Base-by-base conservation (phyloP, 208 protist genomes). In the Trypanosoma mega region DNA sequence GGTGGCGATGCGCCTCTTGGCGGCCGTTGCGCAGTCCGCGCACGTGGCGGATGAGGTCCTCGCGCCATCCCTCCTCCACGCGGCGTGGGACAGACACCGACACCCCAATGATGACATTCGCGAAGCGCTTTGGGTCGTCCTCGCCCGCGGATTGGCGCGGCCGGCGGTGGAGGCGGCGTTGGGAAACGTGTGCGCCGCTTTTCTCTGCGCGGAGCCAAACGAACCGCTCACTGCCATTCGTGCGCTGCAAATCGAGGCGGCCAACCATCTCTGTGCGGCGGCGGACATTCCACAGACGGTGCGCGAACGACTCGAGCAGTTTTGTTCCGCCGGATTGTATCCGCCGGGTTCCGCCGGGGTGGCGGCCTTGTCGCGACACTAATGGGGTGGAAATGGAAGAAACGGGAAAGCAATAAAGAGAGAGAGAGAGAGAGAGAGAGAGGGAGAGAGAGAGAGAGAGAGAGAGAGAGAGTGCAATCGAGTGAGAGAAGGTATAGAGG, bases 341-440 rank as follows among this genome's bases (percentile, higher is more conserved):
- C 85, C 85, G 3, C 60, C 74, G 9, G 71, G 75, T 7, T 89
- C 85, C 7, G 64, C 66, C 16, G 80, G 80, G 6, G 69, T 87
- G 3, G 78, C 75, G 9, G 63, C 63, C 23, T 64, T 90, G 49
- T 60, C 72, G 8, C 81, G 80, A n/a, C n/a, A n/a, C n/a, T n/a
- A n/a, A n/a, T n/a, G n/a, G n/a, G n/a, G n/a, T n/a, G n/a, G n/a
- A n/a, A n/a, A n/a, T n/a, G n/a, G n/a, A n/a, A n/a, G n/a, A n/a
- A n/a, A n/a, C n/a, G n/a, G n/a, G n/a, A n/a, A n/a, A n/a, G n/a
- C n/a, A n/a, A n/a, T n/a, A n/a, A n/a, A n/a, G n/a, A n/a, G n/a
- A n/a, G n/a, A n/a, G n/a, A n/a, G n/a, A n/a, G n/a, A n/a, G n/a
- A n/a, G n/a, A n/a, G n/a, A n/a, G n/a, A n/a, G n/a, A n/a, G n/a